These are phyloP conservation scores for Globisporangium acanthophoron DNA, from an alignment of 352 stramenopile genomes.

Conservation along the genomic window DNA sequence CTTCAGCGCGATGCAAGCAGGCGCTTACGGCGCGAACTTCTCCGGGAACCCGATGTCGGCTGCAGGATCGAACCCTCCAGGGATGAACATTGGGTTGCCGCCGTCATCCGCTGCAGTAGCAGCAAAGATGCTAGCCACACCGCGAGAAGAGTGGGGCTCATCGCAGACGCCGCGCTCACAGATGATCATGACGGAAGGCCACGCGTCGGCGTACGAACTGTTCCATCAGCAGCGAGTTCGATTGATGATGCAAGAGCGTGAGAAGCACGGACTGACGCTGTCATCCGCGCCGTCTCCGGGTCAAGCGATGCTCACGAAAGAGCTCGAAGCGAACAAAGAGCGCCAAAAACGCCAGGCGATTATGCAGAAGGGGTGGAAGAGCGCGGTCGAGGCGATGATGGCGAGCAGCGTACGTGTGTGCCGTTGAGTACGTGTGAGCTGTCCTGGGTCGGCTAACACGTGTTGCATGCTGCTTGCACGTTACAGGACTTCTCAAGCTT, in stretches of 20 bases:
- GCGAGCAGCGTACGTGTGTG: slow-evolving; percentile 44
- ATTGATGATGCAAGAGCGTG: slow-evolving; percentile 80
- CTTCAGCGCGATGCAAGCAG: slow-evolving; percentile 22
- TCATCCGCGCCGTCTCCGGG: slow-evolving; percentile 74
- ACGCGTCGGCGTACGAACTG: slow-evolving; percentile 80
- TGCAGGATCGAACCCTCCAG: slow-evolving; percentile 1
- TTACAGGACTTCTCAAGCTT: slow-evolving; percentile 38
- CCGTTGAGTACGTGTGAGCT: neutral
- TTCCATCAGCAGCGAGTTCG: slow-evolving; percentile 84
- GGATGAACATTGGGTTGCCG: slow-evolving; percentile 26
- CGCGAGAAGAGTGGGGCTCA: slow-evolving; percentile 83
- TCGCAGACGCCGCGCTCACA: slow-evolving; percentile 80
- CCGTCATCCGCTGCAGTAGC: slow-evolving; percentile 30
- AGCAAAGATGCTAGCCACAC: slow-evolving; percentile 54
- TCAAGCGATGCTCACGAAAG: slow-evolving; percentile 85
- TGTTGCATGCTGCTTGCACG: neutral
- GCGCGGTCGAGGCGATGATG: slow-evolving; percentile 79
- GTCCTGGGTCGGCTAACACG: no score
- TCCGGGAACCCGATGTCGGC: slow-evolving; percentile 6
- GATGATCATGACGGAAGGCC: slow-evolving; percentile 75
- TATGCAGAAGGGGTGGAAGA: slow-evolving; percentile 88
- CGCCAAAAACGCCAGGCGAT: slow-evolving; percentile 83
- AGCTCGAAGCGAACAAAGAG: slow-evolving; percentile 85
- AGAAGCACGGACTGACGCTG: slow-evolving; percentile 74
- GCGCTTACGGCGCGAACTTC: slow-evolving; percentile 16